Percentiles rank a stretch among this genome's conserved stretches.
Conservation (phyloP, 1,284 basidiomycete species). For the Tilletia horrida region DNA sequence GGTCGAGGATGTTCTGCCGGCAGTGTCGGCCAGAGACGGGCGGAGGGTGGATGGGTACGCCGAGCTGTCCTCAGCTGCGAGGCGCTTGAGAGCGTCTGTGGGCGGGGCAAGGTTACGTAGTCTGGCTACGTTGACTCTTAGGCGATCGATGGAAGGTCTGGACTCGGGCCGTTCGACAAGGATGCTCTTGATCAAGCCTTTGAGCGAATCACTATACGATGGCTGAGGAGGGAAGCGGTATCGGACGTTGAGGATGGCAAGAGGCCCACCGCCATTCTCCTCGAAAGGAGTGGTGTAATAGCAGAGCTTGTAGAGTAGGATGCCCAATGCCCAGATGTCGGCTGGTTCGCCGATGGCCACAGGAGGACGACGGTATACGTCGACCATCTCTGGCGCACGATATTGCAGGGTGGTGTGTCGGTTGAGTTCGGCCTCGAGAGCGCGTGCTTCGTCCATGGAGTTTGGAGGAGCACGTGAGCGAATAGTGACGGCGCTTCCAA, state of each 20-base stretch:
- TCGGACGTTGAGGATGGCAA: slow-evolving; percentile 94
- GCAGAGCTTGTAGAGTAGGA: slow-evolving; percentile 77
- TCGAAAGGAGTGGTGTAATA: slow-evolving; percentile 96
- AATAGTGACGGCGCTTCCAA: slow-evolving; percentile 78
- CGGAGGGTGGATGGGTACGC: no score
- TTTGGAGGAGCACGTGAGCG: slow-evolving; percentile 37
- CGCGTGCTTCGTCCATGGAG: slow-evolving; percentile 62
- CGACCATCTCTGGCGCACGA: slow-evolving; percentile 95
- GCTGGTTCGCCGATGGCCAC: slow-evolving; percentile 85
- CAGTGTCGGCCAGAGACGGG: background rate
- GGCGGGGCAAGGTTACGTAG: slow-evolving; percentile 41
- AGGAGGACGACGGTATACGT: slow-evolving; percentile 68
- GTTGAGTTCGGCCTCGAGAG: slow-evolving; percentile 86
- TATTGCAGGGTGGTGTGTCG: slow-evolving; percentile 92
- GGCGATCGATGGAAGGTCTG: slow-evolving; percentile 42
- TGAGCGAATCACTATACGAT: slow-evolving; percentile 81
- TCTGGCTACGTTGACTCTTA: slow-evolving; percentile 39
- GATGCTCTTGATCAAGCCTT: slow-evolving; percentile 75
- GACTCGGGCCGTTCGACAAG: slow-evolving; percentile 39
- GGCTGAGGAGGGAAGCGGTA: slow-evolving; percentile 71
- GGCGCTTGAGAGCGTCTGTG: slow-evolving; percentile 33
- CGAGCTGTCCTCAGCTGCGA: slow-evolving; percentile 27
- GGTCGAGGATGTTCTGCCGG: background rate
- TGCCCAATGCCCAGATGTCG: slow-evolving; percentile 74
- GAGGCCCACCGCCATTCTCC: slow-evolving; percentile 72